Percentiles rank a stretch among this genome's conserved stretches.
Conservation (phyloP, 1,139 yeast genomes). For the Yamadazyma songkhlaensis region DNA sequence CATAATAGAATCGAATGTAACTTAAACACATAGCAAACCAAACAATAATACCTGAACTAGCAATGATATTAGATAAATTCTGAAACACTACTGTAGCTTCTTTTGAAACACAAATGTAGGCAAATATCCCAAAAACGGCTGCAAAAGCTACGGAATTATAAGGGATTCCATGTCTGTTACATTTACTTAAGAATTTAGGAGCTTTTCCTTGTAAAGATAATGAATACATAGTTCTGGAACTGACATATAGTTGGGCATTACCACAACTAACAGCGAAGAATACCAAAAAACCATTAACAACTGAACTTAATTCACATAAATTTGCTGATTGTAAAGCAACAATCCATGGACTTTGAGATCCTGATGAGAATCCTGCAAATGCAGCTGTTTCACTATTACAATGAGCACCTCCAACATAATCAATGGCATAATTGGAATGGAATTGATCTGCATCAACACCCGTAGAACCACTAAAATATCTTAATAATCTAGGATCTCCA, state of each 20-base stretch:
- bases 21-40: constrained; percentile 84
- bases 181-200: constrained; percentile 56
- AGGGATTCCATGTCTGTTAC: constrained; percentile 71
- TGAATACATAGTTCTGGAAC: constrained; percentile 76
- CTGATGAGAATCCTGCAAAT: constrained; percentile 53
- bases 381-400: constrained; percentile 31
- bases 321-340: constrained; percentile 74
- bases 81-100: constrained; percentile 65
- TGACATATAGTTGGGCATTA: constrained; percentile 72
- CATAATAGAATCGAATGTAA: constrained; percentile 67
- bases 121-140: constrained; percentile 56
- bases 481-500: constrained; percentile 68
- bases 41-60: constrained; percentile 69
- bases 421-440: constrained; percentile 29
- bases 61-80: constrained; percentile 59
- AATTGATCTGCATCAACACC: constrained; percentile 26
- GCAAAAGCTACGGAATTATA: constrained; percentile 64
- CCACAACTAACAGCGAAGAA: constrained; percentile 79
- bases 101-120: constrained; percentile 58
- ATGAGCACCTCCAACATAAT: constrained; percentile 39
- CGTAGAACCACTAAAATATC: constrained; percentile 44
- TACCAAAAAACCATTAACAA: constrained; percentile 63
- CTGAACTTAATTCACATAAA: constrained; percentile 58
- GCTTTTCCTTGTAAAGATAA: constrained; percentile 70
- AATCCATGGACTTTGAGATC: constrained; percentile 76